A percentile compares a stretch with the other conserved stretches of the same genome.
Evolutionary conservation across 768 basidiomycete genomes (phyloP).

Genomic region (Pholiota microspora): DNA sequence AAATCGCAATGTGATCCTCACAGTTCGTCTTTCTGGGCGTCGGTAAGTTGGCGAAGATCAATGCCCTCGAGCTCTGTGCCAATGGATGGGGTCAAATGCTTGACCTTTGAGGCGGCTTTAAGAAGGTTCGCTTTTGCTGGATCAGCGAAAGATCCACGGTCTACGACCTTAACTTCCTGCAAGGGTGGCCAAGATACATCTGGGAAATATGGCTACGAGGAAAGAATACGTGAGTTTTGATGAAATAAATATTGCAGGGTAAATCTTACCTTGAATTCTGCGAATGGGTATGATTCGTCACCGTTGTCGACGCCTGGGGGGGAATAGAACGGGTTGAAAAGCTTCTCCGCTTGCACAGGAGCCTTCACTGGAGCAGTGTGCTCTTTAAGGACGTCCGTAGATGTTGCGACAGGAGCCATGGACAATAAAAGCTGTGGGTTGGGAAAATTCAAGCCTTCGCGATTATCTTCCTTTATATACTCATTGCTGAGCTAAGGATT

Average conservation of each 20-base stretch:
- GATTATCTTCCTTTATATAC: not conserved
- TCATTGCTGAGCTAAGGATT: not conserved
- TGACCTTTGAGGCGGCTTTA: slow-evolving; percentile 62
- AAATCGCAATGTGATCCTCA: slow-evolving; percentile 28
- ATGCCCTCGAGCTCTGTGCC: slow-evolving; percentile 75
- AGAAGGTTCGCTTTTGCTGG: slow-evolving; percentile 65
- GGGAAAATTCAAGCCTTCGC: not conserved
- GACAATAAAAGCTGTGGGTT: not conserved
- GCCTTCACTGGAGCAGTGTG: slow-evolving; percentile 14
- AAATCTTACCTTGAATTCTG: slow-evolving; percentile 54
- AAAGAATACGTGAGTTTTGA: not conserved
- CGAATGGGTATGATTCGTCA: slow-evolving; percentile 50
- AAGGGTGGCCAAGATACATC: slow-evolving; percentile 64
- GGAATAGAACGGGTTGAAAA: slow-evolving; percentile 69
- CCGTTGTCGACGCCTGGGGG: slow-evolving; percentile 51
- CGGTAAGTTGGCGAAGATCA: slow-evolving; percentile 67
- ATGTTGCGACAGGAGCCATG: slow-evolving; percentile 54
- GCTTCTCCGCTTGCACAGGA: slow-evolving; percentile 16
- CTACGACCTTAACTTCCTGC: slow-evolving; percentile 52
- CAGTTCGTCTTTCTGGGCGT: slow-evolving; percentile 78
- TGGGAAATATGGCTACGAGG: slow-evolving; percentile 59
- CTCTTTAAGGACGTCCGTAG: slow-evolving; percentile 23
- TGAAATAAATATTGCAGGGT: not conserved
- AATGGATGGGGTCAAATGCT: slow-evolving; percentile 66
- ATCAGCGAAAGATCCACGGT: slow-evolving; percentile 69